Evolutionary conservation across 2,329 filamentous ascomycete genomes (phyloP).

Genomic region (Falciphora oryzae): DNA sequence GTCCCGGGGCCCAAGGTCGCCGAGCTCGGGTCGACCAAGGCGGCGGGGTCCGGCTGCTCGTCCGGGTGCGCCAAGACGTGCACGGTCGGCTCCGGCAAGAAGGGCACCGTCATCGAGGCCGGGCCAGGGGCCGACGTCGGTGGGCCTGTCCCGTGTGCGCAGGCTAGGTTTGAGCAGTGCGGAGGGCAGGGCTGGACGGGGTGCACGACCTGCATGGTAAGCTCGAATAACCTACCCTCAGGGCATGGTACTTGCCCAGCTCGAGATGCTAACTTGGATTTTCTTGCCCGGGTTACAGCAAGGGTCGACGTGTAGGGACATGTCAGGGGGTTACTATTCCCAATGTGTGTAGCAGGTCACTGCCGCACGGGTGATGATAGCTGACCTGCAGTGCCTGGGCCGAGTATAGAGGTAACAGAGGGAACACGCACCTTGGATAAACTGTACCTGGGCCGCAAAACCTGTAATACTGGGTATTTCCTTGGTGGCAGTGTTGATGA

Average conservation of each 20-base stretch:
- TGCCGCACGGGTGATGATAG: too few species aligned
- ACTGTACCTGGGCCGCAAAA: too few species aligned
- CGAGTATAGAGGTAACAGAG: too few species aligned
- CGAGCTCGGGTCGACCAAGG: constrained; percentile 33
- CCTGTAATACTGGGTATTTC: too few species aligned
- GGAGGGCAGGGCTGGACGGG: constrained; percentile 35
- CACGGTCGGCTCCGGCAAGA: constrained; percentile 23
- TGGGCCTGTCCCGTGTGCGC: constrained; percentile 24
- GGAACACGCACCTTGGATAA: too few species aligned
- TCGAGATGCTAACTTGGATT: background rate
- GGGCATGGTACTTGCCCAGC: background rate
- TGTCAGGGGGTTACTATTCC: background rate
- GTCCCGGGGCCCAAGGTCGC: constrained; percentile 39
- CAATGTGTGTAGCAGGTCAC: background rate
- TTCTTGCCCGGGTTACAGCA: background rate
- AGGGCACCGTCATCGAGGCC: constrained; percentile 14
- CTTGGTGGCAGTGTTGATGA: too few species aligned
- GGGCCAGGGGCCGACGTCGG: constrained; percentile 11
- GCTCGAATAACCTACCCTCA: constrained; percentile 8
- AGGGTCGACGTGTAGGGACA: background rate
- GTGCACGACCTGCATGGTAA: constrained; percentile 34
- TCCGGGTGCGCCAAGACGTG: constrained; percentile 35
- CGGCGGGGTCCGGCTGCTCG: constrained; percentile 32
- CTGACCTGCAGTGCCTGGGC: too few species aligned
- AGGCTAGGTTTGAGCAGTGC: constrained; percentile 31